These are phyloP conservation scores for Tuber microsphaerosporum DNA, from an alignment of 495 filamentous ascomycete genomes.

Conservation along the genomic window DNA sequence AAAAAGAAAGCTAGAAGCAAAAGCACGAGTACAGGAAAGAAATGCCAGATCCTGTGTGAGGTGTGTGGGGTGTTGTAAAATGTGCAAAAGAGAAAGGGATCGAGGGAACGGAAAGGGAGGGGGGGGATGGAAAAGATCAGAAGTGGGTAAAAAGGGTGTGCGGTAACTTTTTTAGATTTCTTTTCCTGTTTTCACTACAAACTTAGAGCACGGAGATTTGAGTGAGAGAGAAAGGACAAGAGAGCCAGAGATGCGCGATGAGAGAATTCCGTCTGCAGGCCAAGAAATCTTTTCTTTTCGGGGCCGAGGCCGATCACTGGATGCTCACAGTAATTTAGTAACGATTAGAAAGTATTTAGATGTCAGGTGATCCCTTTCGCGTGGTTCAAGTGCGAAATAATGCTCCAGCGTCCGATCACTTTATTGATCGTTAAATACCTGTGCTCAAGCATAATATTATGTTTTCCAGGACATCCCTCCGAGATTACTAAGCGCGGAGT, in stretches of 20 bases:
- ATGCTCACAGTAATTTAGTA: not conserved
- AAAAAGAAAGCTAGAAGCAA: not conserved
- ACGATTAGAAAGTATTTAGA: not conserved
- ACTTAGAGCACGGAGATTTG: not conserved
- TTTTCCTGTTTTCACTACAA: not conserved
- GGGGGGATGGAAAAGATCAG: not conserved
- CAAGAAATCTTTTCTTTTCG: not conserved
- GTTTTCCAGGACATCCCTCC: not conserved
- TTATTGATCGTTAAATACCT: not conserved
- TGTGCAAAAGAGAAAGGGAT: not conserved
- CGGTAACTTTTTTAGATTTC: not conserved
- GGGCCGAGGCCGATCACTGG: not conserved
- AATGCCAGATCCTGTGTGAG: not conserved
- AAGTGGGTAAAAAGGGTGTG: not conserved
- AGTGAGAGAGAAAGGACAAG: not conserved
- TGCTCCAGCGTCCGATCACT: not conserved
- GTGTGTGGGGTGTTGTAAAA: not conserved
- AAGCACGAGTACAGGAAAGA: not conserved
- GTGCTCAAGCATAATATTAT: not conserved
- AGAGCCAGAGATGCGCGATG: constrained; percentile 1
- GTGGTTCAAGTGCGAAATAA: not conserved
- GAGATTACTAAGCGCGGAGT: not conserved
- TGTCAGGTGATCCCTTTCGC: not conserved
- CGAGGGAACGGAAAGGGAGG: too few species aligned
- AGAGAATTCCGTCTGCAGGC: constrained; percentile 2